Evolutionary conservation across 306 rosid genomes (phyloP).

Genomic region (Inga laurina): DNA sequence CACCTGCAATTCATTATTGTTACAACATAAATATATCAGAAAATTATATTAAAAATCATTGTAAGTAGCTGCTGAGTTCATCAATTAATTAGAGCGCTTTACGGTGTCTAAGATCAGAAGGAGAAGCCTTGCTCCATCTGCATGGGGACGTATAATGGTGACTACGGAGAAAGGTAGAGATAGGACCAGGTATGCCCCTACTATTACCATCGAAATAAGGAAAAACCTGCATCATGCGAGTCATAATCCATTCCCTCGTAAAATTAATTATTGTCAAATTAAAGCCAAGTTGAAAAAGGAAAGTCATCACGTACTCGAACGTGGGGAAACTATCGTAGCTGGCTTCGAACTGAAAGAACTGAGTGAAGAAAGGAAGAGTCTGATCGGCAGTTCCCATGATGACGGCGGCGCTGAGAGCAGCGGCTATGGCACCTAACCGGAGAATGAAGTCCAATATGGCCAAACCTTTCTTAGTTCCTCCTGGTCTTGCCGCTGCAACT

Average conservation of each 20-base stretch:
- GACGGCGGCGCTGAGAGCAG: slow-evolving; percentile 71
- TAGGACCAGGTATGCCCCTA: slow-evolving; percentile 70
- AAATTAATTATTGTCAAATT: no score
- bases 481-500: slow-evolving; percentile 28
- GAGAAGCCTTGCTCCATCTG: slow-evolving; percentile 58
- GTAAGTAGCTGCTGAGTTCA: not conserved
- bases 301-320: slow-evolving; percentile 61
- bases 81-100: slow-evolving; percentile 13
- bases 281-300: not conserved
- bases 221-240: slow-evolving; percentile 63
- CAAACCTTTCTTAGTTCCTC: slow-evolving; percentile 65
- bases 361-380: slow-evolving; percentile 89
- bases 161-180: slow-evolving; percentile 80
- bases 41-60: not conserved
- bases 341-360: slow-evolving; percentile 89
- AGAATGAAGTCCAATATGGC: slow-evolving; percentile 67
- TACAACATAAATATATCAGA: not conserved
- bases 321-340: slow-evolving; percentile 74
- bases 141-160: slow-evolving; percentile 70
- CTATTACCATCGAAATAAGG: slow-evolving; percentile 66
- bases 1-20: slow-evolving; percentile 45
- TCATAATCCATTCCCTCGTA: not conserved
- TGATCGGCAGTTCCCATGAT: slow-evolving; percentile 80
- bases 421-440: slow-evolving; percentile 66
- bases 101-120: slow-evolving; percentile 73